Evolutionary conservation across 2,329 filamentous ascomycete species (phyloP).

Genomic region (Fusarium agapanthi): DNA sequence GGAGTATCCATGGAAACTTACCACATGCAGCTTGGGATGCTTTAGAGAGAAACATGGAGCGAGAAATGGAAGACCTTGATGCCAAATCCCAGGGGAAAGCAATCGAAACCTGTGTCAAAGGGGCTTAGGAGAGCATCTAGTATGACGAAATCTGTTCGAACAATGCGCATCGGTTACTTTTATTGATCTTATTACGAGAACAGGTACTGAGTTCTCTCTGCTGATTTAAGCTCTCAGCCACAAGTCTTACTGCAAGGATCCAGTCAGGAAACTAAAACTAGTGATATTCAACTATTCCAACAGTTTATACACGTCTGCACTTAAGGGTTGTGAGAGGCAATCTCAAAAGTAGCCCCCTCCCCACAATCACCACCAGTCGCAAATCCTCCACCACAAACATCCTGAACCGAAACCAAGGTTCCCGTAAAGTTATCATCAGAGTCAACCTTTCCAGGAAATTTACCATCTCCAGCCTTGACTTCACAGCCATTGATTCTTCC

Average conservation of each 20-base stretch:
- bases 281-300: accelerated
- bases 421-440: background rate
- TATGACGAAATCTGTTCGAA: accelerated
- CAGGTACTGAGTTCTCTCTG: no score
- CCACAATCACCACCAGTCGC: background rate
- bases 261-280: accelerated
- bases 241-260: background rate
- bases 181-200: background rate
- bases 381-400: background rate
- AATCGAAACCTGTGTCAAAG: accelerated
- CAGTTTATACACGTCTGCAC: background rate
- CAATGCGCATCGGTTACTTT: no score
- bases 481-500: background rate
- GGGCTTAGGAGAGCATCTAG: background rate
- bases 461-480: background rate
- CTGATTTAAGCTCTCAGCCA: no score
- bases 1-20: background rate
- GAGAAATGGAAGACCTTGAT: background rate
- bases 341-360: background rate
- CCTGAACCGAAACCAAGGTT: background rate
- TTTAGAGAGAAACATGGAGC: background rate
- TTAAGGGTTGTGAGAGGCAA: background rate
- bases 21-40: background rate
- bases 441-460: background rate
- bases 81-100: accelerated